Conservation (phyloP, 306 rosid genomes). For the Rosa rugosa region DNA sequence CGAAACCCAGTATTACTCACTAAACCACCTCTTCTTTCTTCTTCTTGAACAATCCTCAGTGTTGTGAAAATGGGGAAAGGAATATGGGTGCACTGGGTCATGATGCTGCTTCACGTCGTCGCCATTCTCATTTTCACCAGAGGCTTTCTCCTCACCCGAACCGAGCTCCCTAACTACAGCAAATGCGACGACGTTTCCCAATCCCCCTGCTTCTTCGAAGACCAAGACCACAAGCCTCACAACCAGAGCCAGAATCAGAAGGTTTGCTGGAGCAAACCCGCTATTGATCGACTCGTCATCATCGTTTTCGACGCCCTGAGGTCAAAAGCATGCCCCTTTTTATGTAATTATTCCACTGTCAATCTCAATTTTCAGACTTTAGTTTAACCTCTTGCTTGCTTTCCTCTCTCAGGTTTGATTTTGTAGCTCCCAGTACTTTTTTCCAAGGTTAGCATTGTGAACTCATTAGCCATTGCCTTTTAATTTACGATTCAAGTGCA, state of each 20-base stretch:
- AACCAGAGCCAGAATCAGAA: conserved; percentile 20
- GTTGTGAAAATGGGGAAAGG: conserved; percentile 22
- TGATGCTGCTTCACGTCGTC: conserved; percentile 52
- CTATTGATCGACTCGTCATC: conserved; percentile 55
- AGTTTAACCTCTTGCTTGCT: background rate
- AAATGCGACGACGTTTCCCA: conserved; percentile 62
- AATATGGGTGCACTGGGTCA: conserved; percentile 64
- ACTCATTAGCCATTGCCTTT: background rate
- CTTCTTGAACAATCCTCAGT: background rate
- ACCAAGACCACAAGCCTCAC: background rate
- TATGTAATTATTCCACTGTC: background rate
- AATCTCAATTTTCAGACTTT: background rate
- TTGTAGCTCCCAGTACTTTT: conserved; percentile 85
- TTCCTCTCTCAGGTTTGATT: conserved; percentile 60
- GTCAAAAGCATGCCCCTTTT: conserved; percentile 19
- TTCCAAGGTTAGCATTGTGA: conserved; percentile 54
- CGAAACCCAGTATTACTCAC: background rate
- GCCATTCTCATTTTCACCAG: conserved; percentile 70
- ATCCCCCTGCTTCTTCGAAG: conserved; percentile 55
- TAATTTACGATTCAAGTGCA: background rate
- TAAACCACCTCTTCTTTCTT: background rate
- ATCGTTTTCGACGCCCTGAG: conserved; percentile 85
- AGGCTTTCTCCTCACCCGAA: conserved; percentile 88
- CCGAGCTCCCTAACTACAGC: conserved; percentile 83
- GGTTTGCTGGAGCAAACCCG: conserved; percentile 76